Conservation (phyloP, 345 rosid species). For the Streptanthus diversifolius region DNA sequence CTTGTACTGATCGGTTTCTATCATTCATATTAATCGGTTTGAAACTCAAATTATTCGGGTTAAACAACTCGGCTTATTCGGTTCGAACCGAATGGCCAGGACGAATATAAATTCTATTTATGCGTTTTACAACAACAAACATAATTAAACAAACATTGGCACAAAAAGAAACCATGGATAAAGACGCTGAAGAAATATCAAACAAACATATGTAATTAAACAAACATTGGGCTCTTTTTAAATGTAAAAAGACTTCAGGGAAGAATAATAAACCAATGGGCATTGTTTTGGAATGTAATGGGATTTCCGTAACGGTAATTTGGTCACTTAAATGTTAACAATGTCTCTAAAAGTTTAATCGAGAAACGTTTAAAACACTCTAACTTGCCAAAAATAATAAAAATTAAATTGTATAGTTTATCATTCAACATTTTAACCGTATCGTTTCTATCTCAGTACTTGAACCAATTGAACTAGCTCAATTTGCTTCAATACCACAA, state of each 20-base stretch:
- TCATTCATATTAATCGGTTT: too few relatives aligned
- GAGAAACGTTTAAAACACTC: not conserved
- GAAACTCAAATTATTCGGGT: too few relatives aligned
- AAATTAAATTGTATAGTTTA: not conserved
- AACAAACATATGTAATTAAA: too few relatives aligned
- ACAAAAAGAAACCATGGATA: not conserved
- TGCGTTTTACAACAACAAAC: too few relatives aligned
- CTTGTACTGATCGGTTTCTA: too few relatives aligned
- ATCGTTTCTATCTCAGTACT: not conserved
- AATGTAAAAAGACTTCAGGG: not conserved
- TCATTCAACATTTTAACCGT: not conserved
- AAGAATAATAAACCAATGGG: not conserved
- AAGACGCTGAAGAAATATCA: not conserved
- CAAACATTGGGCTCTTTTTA: too few relatives aligned
- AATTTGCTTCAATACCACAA: not conserved
- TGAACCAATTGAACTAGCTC: not conserved
- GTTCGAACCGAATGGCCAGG: too few relatives aligned
- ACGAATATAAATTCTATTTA: not conserved
- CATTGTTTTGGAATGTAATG: not conserved
- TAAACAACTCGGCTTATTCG: too few relatives aligned
- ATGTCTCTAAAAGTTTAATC: not conserved
- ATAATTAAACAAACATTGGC: not conserved
- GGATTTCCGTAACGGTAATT: not conserved
- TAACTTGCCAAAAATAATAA: too few relatives aligned
- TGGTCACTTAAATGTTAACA: not conserved